Percentiles rank a stretch among this genome's conserved stretches.
phyloP scores from a whole-genome alignment of 2,329 filamentous ascomycete species.

The Paraconiothyrium brasiliense region DNA sequence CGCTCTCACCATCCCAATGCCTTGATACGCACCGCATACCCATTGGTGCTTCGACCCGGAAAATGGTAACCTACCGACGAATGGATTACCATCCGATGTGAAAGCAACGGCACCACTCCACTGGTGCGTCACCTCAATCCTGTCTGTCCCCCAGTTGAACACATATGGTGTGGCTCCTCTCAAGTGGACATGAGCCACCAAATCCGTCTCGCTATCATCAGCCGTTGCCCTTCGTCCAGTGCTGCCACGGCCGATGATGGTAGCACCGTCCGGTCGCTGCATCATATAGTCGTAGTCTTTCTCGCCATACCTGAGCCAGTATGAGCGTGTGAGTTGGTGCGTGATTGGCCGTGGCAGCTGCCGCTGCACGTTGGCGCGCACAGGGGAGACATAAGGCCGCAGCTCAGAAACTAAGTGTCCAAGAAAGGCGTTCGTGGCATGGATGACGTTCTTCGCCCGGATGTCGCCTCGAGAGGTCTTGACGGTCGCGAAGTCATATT shows the following conservation, averaged over 20 bases:
- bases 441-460: not conserved
- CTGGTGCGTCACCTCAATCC: conserved; percentile 1
- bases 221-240: not conserved
- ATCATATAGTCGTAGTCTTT: conserved; percentile 1
- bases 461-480: not conserved
- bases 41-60: not conserved
- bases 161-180: not conserved
- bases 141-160: not conserved
- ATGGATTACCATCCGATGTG: not conserved
- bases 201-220: not conserved
- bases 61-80: not conserved
- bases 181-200: not conserved
- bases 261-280: conserved; percentile 1
- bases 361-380: not conserved
- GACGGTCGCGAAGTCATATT: not conserved
- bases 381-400: not conserved
- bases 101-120: conserved; percentile 1
- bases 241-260: not conserved
- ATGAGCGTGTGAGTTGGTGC: not conserved
- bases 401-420: not conserved
- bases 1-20: not conserved
- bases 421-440: not conserved
- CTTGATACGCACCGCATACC: not conserved
- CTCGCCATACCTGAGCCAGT: not conserved
- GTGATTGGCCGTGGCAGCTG: not conserved